A percentile compares a stretch with the other conserved stretches of the same genome.
phyloP scores from a whole-genome alignment of 1,139 yeast species.

The Magnusiomyces sp. region DNA sequence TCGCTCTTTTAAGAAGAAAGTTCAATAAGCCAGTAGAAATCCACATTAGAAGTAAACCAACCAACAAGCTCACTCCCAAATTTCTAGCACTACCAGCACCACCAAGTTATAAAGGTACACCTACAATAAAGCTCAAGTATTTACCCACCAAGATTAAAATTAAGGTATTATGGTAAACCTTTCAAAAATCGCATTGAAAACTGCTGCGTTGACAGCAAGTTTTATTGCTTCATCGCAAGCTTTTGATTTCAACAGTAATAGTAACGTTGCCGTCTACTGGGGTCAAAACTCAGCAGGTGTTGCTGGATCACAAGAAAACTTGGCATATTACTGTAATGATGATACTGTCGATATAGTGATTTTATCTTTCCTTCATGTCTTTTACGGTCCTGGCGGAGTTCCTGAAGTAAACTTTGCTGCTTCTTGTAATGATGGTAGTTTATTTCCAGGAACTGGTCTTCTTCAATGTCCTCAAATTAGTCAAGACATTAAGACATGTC shows the following conservation, averaged over 20 bases:
- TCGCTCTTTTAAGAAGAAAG: not conserved
- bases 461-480: conserved; percentile 35
- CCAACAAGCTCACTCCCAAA: not conserved
- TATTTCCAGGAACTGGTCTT: conserved; percentile 26
- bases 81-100: too few relatives aligned
- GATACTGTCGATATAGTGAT: conserved; percentile 64
- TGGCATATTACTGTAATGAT: conserved; percentile 61
- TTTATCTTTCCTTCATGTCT: conserved; percentile 58
- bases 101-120: too few relatives aligned
- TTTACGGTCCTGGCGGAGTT: conserved; percentile 39
- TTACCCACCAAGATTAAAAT: too few relatives aligned
- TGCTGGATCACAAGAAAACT: conserved; percentile 43
- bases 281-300: conserved; percentile 78
- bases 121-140: too few relatives aligned
- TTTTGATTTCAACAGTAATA: conserved; percentile 18
- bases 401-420: conserved; percentile 59
- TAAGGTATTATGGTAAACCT: too few relatives aligned
- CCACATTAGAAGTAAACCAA: not conserved
- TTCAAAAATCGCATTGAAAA: too few relatives aligned
- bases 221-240: too few relatives aligned
- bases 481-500: conserved; percentile 77
- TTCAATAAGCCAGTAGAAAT: not conserved
- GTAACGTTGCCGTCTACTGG: conserved; percentile 78
- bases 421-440: conserved; percentile 34
- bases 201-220: too few relatives aligned